A percentile compares a stretch with the other conserved stretches of the same genome.
Evolutionary conservation across 2,329 filamentous ascomycete genomes (phyloP).

Genomic region (Cryphonectria radicalis): DNA sequence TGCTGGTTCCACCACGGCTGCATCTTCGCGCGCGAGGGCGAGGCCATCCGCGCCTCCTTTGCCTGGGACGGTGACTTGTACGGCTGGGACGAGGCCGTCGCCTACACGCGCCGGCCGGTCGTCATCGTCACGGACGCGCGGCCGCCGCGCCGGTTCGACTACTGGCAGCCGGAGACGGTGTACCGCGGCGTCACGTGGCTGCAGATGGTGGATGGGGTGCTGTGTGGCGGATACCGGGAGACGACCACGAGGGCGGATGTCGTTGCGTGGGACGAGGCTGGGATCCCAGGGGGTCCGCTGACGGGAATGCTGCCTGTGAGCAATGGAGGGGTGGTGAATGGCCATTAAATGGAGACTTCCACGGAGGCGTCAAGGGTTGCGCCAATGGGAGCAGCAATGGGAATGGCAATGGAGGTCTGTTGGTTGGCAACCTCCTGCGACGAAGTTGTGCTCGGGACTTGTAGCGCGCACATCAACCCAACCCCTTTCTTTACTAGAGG

Average conservation of each 20-base stretch:
- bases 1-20: constrained; percentile 25
- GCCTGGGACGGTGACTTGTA: constrained; percentile 28
- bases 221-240: background rate
- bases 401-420: background rate
- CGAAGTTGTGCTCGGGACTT: background rate
- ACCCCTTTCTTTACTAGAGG: background rate
- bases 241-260: constrained; percentile 1
- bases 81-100: constrained; percentile 25
- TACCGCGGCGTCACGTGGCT: constrained; percentile 5
- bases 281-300: background rate
- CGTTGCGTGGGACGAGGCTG: constrained; percentile 5
- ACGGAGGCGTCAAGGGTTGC: background rate
- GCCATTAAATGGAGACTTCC: background rate
- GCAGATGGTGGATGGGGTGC: constrained; percentile 1
- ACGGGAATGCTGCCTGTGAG: too few relatives aligned
- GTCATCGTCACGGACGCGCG: constrained; percentile 6
- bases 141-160: constrained; percentile 2
- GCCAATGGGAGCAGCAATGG: background rate
- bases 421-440: background rate
- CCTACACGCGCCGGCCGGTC: constrained; percentile 20
- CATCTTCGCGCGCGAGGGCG: constrained; percentile 5
- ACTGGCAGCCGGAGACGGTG: constrained; percentile 3
- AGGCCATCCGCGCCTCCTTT: constrained; percentile 19
- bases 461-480: background rate
- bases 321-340: background rate